Percentiles rank a stretch among this genome's conserved stretches.
These are phyloP conservation scores for Diphasiastrum complanatum DNA, from an alignment of 83 land plant species.

Conservation along the genomic window DNA sequence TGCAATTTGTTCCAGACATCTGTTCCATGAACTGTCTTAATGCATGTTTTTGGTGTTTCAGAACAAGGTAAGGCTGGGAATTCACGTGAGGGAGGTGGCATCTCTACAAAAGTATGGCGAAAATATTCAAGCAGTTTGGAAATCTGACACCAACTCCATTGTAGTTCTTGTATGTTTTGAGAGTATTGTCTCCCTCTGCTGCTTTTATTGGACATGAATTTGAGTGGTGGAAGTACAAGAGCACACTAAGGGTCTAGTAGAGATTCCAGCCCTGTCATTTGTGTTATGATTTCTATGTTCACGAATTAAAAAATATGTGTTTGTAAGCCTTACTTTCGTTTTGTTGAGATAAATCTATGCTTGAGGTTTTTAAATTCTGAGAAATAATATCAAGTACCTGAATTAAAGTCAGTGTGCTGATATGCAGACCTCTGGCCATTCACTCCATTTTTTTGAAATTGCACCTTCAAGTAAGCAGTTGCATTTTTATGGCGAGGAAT, in stretches of 20 bases:
- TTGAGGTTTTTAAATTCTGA: not conserved
- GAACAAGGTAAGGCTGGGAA: conserved; percentile 81
- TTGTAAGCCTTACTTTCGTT: not conserved
- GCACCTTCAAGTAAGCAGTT: conserved; percentile 44
- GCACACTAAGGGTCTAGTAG: not conserved
- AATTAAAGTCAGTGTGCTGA: conserved; percentile 1
- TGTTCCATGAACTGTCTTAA: too few relatives aligned
- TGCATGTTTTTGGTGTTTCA: conserved; percentile 23
- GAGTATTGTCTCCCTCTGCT: not conserved
- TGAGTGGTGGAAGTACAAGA: not conserved
- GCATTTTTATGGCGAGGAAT: conserved; percentile 44
- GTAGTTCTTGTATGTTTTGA: conserved; percentile 54
- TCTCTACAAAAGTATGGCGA: conserved; percentile 60
- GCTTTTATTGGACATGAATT: not conserved
- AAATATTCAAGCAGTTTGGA: conserved; percentile 76
- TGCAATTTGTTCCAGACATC: too few relatives aligned
- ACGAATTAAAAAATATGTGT: not conserved
- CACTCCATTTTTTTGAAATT: conserved; percentile 23
- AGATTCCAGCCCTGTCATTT: not conserved
- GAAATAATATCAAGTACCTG: not conserved
- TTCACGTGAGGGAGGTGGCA: conserved; percentile 47
- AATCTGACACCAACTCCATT: conserved; percentile 53
- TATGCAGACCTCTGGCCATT: conserved; percentile 23
- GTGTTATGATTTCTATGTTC: not conserved
- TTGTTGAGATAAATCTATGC: not conserved